Conservation (phyloP, 2,329 filamentous ascomycete genomes). For the Monosporascus sp. region DNA sequence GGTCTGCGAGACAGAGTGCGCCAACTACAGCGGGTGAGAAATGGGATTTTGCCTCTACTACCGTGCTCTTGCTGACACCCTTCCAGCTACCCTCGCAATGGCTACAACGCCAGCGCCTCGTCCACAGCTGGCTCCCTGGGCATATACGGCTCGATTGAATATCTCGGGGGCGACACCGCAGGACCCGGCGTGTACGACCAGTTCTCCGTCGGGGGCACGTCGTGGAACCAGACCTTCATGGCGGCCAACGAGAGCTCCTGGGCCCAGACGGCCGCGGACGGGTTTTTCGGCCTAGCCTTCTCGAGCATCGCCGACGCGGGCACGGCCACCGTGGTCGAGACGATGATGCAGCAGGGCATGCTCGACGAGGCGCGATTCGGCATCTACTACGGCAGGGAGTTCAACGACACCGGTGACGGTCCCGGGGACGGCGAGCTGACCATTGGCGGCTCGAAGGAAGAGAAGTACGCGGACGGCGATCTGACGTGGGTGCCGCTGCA, state of each 20-base stretch:
- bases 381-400: conserved; percentile 23
- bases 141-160: conserved; percentile 18
- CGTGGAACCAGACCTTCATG: conserved; percentile 26
- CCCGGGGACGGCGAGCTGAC: conserved; percentile 24
- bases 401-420: conserved; percentile 11
- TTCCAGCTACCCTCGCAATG: conserved; percentile 19
- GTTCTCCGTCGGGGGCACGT: conserved; percentile 12
- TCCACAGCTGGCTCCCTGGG: conserved; percentile 19
- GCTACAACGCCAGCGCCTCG: conserved; percentile 23
- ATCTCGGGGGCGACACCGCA: conserved; percentile 24
- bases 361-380: conserved; percentile 28
- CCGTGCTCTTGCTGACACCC: neutral
- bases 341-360: conserved; percentile 22
- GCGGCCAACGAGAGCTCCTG: conserved; percentile 24
- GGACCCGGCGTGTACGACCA: conserved; percentile 23
- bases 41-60: neutral
- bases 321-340: conserved; percentile 27
- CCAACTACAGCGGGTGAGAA: conserved; percentile 17
- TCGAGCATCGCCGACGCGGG: conserved; percentile 24
- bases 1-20: conserved; percentile 21
- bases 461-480: conserved; percentile 22
- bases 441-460: conserved; percentile 27
- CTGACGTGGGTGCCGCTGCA: conserved; percentile 14
- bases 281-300: conserved; percentile 32
- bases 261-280: conserved; percentile 24